phyloP scores from a whole-genome alignment of 345 rosid species.

The Eucalyptus erythrocorys region DNA sequence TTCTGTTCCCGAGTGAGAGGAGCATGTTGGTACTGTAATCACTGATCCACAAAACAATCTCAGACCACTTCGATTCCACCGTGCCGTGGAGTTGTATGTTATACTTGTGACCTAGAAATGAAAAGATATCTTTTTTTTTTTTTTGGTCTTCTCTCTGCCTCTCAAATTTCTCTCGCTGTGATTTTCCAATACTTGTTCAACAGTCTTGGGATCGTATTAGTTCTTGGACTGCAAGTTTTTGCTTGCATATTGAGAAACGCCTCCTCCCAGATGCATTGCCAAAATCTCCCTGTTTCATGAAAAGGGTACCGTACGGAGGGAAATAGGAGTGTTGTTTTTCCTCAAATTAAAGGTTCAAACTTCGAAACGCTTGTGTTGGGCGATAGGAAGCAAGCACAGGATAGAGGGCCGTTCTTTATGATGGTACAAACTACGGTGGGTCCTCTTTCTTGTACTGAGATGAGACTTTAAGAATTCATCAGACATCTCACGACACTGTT shows the following conservation, averaged over 20 bases:
- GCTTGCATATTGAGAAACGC: neutral
- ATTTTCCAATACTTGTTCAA: neutral
- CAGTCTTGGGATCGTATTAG: neutral
- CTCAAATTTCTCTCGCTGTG: neutral
- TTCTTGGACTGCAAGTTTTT: neutral
- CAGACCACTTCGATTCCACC: neutral
- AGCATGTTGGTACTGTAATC: neutral
- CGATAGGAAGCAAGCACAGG: neutral
- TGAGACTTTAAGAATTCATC: neutral
- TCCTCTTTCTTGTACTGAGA: neutral
- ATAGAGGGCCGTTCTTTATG: neutral
- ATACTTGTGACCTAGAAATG: neutral
- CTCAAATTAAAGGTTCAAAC: neutral
- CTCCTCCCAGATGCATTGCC: neutral
- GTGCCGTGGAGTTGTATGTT: neutral
- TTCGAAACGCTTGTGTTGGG: neutral
- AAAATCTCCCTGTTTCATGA: neutral
- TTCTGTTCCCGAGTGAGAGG: neutral
- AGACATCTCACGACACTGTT: neutral
- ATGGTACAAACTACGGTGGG: neutral
- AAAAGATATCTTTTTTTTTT: neutral
- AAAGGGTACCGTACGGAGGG: neutral
- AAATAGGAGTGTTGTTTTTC: neutral
- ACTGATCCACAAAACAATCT: neutral
- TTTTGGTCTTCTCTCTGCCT: neutral